Evolutionary conservation across 140 eudicot species (phyloP), one percentile per base, ranked within the genome.

Genomic region (Senecio squalidus): DNA sequence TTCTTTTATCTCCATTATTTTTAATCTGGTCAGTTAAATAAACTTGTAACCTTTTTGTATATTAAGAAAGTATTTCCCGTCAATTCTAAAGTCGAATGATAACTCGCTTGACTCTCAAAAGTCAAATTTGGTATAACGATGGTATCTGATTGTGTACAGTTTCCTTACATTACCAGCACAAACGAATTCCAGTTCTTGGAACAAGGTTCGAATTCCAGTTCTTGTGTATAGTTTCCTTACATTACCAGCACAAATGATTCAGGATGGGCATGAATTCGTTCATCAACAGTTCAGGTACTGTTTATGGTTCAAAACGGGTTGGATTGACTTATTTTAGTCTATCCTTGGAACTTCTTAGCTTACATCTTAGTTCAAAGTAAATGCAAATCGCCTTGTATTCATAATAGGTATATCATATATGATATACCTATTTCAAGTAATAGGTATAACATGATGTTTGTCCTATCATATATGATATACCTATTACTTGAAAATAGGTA

Each of bases 211-310:
- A 40, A 60, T 31, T 41, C n/a, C n/a, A n/a, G n/a, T n/a, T n/a
- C n/a, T 66, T 72, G 4, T 30, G 29, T 76, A 71, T 89, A 92
- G 98, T 88, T 84, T 46, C 89, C 88, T 65, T 82, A 66, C 47
- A 34, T 82, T 45, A 74, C 84, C 15, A 55, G 81, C 51, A 25
- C 67, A 40, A 27, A 18, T 18, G 62, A 75, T n/a, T n/a, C n/a
- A n/a, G n/a, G n/a, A n/a, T n/a, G n/a, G n/a, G n/a, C n/a, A n/a
- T n/a, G n/a, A n/a, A n/a, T n/a, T n/a, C n/a, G n/a, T n/a, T n/a
- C n/a, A n/a, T n/a, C n/a, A n/a, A n/a, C n/a, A n/a, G n/a, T n/a
- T n/a, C n/a, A n/a, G n/a, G n/a, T n/a, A n/a, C n/a, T n/a, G n/a
- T n/a, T n/a, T n/a, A n/a, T n/a, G n/a, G n/a, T n/a, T n/a, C n/a